Conservation (phyloP, 2,329 filamentous ascomycete species). For the Lecanoromycetidae sp. region DNA sequence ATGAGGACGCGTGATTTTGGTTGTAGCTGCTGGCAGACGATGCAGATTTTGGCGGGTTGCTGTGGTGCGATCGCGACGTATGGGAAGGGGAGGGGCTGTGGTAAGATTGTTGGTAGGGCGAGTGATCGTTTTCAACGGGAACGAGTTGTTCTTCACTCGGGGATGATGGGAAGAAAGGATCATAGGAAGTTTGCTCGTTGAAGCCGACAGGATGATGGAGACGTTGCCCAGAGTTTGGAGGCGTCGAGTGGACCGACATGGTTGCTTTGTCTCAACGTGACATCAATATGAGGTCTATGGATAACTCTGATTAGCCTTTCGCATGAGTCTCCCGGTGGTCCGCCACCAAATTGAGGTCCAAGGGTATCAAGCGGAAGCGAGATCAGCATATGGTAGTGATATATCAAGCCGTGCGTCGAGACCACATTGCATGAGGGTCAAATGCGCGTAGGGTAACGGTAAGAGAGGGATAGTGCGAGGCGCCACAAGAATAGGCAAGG, state of each 20-base stretch:
- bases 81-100: conserved; percentile 6
- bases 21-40: neutral
- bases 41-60: neutral
- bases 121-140: conserved; percentile 20
- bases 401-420: neutral
- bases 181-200: conserved; percentile 25
- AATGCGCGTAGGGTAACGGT: neutral
- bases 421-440: neutral
- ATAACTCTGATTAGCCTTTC: neutral
- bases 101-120: conserved; percentile 9
- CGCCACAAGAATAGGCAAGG: neutral
- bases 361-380: neutral
- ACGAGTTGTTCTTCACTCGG: conserved; percentile 30
- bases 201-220: conserved; percentile 23
- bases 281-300: conserved; percentile 1
- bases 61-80: neutral
- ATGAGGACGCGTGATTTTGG: conserved; percentile 1
- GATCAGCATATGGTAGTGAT: neutral
- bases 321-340: neutral
- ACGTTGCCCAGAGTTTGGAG: conserved; percentile 21
- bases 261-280: conserved; percentile 8
- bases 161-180: conserved; percentile 30
- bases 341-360: conserved; percentile 3
- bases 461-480: neutral
- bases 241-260: conserved; percentile 20